A percentile compares a stretch with the other conserved stretches of the same genome.
Evolutionary conservation across 1,284 basidiomycete species (phyloP).

Genomic region (Puccinia polysora): DNA sequence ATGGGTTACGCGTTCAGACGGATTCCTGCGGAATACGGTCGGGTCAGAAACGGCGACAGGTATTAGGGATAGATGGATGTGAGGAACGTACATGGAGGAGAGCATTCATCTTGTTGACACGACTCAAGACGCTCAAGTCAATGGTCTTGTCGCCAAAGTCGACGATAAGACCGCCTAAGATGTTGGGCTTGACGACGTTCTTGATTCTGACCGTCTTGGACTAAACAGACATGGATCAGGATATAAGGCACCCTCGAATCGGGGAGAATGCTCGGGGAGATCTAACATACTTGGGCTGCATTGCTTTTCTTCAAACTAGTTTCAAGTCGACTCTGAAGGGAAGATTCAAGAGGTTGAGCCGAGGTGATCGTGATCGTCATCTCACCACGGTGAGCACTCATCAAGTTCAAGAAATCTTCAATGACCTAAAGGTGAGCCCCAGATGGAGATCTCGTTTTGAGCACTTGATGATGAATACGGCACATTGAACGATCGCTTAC

Average conservation of each 20-base stretch:
- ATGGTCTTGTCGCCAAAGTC: slow-evolving; percentile 98
- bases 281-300: slow-evolving; percentile 70
- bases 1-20: slow-evolving; percentile 2
- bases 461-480: background rate
- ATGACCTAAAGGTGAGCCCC: slow-evolving; percentile 60
- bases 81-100: slow-evolving; percentile 61
- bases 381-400: slow-evolving; percentile 86
- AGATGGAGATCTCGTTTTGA: background rate
- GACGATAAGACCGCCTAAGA: slow-evolving; percentile 84
- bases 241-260: background rate
- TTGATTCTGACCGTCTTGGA: slow-evolving; percentile 37
- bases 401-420: slow-evolving; percentile 83
- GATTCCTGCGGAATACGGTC: slow-evolving; percentile 16
- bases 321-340: slow-evolving; percentile 72
- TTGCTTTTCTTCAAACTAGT: slow-evolving; percentile 75
- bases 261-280: background rate
- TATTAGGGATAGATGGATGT: background rate
- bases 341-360: slow-evolving; percentile 67
- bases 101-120: slow-evolving; percentile 89
- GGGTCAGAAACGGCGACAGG: background rate
- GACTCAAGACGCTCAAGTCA: slow-evolving; percentile 85
- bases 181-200: slow-evolving; percentile 68
- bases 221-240: background rate
- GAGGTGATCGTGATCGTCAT: slow-evolving; percentile 88
- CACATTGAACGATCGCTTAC: background rate